phyloP scores from a whole-genome alignment of 345 rosid genomes.

The Camelina laxa region DNA sequence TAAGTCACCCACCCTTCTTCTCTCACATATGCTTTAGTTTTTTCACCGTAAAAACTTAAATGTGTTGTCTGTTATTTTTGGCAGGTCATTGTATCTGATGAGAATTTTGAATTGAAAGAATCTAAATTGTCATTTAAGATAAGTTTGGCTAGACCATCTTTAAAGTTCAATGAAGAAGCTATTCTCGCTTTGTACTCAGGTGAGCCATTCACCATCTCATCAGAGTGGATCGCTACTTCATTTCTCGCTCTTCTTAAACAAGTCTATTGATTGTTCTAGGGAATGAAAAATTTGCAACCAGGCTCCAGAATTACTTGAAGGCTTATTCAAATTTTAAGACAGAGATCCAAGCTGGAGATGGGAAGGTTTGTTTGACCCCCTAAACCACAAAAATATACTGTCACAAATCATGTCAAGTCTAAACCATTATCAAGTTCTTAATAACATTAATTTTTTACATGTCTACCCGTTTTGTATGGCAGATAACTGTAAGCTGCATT shows the following conservation, averaged over 20 bases:
- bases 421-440: no score
- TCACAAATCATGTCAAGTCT: no score
- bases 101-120: background rate
- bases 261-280: no score
- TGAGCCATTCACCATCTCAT: constrained; percentile 31
- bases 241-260: constrained; percentile 1
- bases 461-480: no score
- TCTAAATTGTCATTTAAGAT: constrained; percentile 58
- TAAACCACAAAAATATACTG: no score
- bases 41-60: background rate
- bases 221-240: background rate
- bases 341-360: constrained; percentile 71
- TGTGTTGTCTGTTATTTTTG: constrained; percentile 12
- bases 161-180: constrained; percentile 61
- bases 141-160: constrained; percentile 63
- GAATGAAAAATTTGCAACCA: constrained; percentile 44
- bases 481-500: no score
- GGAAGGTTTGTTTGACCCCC: constrained; percentile 58
- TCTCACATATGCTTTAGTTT: constrained; percentile 7
- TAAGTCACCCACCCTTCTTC: constrained; percentile 45
- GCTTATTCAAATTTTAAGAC: constrained; percentile 67
- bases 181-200: constrained; percentile 62
- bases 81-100: constrained; percentile 64
- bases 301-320: constrained; percentile 69
- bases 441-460: no score